These are phyloP conservation scores for Arabidopsis hybrid DNA, from an alignment of 441 rosid species.

Conservation along the genomic window DNA sequence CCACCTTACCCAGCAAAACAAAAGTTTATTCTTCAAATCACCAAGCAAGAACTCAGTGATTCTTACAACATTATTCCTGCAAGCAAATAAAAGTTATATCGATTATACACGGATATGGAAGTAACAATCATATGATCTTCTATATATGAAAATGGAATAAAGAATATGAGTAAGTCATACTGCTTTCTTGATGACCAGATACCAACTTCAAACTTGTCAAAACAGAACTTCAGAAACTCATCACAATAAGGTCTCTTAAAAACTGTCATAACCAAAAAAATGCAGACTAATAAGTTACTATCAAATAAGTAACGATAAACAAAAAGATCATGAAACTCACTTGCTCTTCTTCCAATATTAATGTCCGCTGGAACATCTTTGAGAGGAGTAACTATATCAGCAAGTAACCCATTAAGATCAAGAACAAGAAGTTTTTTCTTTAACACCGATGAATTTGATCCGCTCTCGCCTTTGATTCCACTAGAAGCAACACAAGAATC, in stretches of 20 bases:
- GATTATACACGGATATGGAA: neutral
- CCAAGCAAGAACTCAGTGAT: slow-evolving; percentile 70
- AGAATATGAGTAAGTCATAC: slow-evolving; percentile 43
- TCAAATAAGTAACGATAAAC: neutral
- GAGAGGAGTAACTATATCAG: slow-evolving; percentile 52
- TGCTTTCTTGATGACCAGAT: slow-evolving; percentile 81
- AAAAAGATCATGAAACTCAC: slow-evolving; percentile 33
- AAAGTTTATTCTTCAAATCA: slow-evolving; percentile 67
- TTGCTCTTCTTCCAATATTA: slow-evolving; percentile 50
- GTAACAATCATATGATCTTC: slow-evolving; percentile 8
- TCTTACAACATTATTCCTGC: slow-evolving; percentile 66
- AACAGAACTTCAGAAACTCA: slow-evolving; percentile 80
- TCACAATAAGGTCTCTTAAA: slow-evolving; percentile 75
- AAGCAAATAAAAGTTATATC: slow-evolving; percentile 16
- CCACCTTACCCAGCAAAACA: slow-evolving; percentile 87
- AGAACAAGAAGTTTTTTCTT: slow-evolving; percentile 63
- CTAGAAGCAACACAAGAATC: slow-evolving; percentile 1
- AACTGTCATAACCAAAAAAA: slow-evolving; percentile 33
- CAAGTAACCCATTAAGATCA: slow-evolving; percentile 54
- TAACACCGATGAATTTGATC: neutral
- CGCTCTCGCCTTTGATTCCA: neutral
- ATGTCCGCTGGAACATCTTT: slow-evolving; percentile 20
- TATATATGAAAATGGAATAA: neutral
- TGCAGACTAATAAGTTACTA: neutral
- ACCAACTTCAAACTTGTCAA: slow-evolving; percentile 86